These are phyloP conservation scores for Brassica napus DNA, from an alignment of 345 rosid species.

Conservation along the genomic window DNA sequence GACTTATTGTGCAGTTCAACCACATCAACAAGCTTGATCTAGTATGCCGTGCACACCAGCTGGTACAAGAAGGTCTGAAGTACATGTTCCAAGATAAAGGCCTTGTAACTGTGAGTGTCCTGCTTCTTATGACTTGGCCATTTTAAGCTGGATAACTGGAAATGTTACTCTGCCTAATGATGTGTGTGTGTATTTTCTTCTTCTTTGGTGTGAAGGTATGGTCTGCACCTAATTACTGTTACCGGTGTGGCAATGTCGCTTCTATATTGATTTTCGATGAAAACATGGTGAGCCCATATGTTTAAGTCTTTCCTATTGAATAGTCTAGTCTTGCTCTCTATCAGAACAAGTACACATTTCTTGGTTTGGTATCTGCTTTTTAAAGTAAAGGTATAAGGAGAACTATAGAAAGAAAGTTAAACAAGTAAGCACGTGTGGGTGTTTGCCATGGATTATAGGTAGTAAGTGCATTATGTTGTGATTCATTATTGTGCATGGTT, in stretches of 20 bases:
- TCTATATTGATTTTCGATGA: constrained; percentile 96
- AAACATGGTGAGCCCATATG: constrained; percentile 71
- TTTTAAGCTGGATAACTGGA: background rate
- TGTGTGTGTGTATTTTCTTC: background rate
- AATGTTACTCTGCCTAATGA: constrained; percentile 12
- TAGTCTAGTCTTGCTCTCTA: background rate
- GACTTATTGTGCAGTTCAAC: constrained; percentile 65
- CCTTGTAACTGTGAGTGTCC: constrained; percentile 81
- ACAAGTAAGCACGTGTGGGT: background rate
- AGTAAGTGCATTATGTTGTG: background rate
- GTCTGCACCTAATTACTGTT: constrained; percentile 99
- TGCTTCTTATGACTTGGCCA: background rate
- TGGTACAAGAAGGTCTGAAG: constrained; percentile 99
- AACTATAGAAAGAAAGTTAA: background rate
- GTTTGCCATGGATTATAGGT: background rate
- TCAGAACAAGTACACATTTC: background rate
- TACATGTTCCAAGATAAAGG: constrained; percentile 99
- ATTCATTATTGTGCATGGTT: constrained; percentile 6
- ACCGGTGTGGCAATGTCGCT: constrained; percentile 99
- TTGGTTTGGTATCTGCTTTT: constrained; percentile 4
- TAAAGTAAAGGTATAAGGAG: constrained; percentile 10
- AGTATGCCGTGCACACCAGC: constrained; percentile 99
- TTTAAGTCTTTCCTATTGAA: background rate
- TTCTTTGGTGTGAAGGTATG: constrained; percentile 65
- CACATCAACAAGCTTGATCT: constrained; percentile 90